Evolutionary conservation across 768 basidiomycete genomes (phyloP).

Genomic region (Podaxis sp.): DNA sequence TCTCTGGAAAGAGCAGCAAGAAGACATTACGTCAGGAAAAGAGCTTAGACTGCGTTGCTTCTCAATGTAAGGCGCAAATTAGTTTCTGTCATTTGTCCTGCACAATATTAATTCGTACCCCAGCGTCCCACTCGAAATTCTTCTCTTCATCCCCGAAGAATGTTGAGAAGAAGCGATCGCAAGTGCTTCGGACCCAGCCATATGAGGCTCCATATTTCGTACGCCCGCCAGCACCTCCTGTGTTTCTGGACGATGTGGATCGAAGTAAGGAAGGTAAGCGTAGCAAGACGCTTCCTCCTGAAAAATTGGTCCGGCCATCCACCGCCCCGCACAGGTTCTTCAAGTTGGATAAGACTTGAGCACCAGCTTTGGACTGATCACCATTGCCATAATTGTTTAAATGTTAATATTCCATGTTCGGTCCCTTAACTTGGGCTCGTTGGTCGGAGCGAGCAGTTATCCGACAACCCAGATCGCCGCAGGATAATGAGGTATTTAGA

Average conservation of each 20-base stretch:
- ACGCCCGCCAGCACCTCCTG: slow-evolving; percentile 40
- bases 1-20: neutral
- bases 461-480: no score
- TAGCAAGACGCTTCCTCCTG: slow-evolving; percentile 5
- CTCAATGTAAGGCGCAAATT: neutral
- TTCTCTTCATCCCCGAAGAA: slow-evolving; percentile 18
- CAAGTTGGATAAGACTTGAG: neutral
- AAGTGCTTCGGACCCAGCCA: slow-evolving; percentile 48
- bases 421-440: no score
- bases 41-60: neutral
- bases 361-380: neutral
- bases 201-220: slow-evolving; percentile 68
- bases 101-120: neutral
- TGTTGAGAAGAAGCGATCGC: slow-evolving; percentile 36
- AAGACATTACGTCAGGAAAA: slow-evolving; percentile 5
- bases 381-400: neutral
- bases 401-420: no score
- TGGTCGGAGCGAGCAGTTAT: no score
- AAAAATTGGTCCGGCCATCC: neutral
- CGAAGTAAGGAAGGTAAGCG: slow-evolving; percentile 1
- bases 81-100: neutral
- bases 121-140: slow-evolving; percentile 17
- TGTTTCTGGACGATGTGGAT: neutral
- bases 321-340: neutral
- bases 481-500: no score